These are phyloP conservation scores for Dactylellina cionopaga DNA, from an alignment of 2,329 filamentous ascomycete genomes.

Conservation along the genomic window DNA sequence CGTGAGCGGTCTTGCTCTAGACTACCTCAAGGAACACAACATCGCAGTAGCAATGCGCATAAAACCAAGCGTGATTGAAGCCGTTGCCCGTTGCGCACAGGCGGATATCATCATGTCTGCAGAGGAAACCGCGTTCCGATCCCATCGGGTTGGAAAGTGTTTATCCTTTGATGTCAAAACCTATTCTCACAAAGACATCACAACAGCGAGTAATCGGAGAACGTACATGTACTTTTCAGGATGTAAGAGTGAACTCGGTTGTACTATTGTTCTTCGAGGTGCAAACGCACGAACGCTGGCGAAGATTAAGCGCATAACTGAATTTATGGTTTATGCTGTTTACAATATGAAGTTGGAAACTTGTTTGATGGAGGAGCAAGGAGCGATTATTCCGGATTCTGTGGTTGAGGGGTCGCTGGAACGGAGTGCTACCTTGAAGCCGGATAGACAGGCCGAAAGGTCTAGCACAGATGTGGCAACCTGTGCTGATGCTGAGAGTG, in stretches of 20 bases:
- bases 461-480: constrained; percentile 39
- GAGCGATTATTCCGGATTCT: constrained; percentile 76
- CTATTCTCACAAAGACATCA: constrained; percentile 80
- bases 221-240: constrained; percentile 96
- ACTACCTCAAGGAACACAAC: constrained; percentile 85
- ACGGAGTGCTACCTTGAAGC: constrained; percentile 31
- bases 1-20: constrained; percentile 88
- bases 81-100: constrained; percentile 89
- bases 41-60: constrained; percentile 97
- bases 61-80: constrained; percentile 93
- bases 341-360: constrained; percentile 98
- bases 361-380: constrained; percentile 91
- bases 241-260: constrained; percentile 82
- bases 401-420: constrained; percentile 44
- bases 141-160: constrained; percentile 80
- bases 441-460: constrained; percentile 45
- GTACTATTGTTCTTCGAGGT: constrained; percentile 90
- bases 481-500: constrained; percentile 17
- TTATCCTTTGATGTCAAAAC: constrained; percentile 94
- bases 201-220: constrained; percentile 69
- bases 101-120: constrained; percentile 93
- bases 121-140: constrained; percentile 83
- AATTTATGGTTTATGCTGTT: constrained; percentile 99
- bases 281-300: constrained; percentile 76
- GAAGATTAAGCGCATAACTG: constrained; percentile 89